Conservation (phyloP, 345 rosid species). For the Hibiscus tridactylites region DNA sequence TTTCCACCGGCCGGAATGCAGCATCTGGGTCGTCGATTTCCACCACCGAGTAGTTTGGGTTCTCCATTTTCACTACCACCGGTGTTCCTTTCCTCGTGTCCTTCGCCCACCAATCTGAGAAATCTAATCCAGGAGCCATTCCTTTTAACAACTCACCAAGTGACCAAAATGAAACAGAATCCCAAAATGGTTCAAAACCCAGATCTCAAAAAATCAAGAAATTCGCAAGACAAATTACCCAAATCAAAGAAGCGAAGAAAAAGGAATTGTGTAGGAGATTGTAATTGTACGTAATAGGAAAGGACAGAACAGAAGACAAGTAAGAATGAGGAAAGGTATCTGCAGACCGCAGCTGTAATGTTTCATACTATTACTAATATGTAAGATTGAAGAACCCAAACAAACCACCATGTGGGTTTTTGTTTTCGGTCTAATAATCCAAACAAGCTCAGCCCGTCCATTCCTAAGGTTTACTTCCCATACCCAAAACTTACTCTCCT, state of each 20-base stretch:
- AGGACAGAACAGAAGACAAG: conserved; percentile 9
- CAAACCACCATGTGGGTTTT: conserved; percentile 25
- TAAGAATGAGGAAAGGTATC: conserved; percentile 40
- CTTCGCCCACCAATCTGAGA: conserved; percentile 63
- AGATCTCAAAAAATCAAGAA: conserved; percentile 39
- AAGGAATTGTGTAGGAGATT: conserved; percentile 8
- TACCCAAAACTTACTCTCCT: conserved; percentile 5
- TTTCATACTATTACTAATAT: background rate
- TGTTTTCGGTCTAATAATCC: conserved; percentile 16
- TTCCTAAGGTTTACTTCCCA: conserved; percentile 2
- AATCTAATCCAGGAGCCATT: conserved; percentile 70
- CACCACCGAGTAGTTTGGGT: conserved; percentile 69
- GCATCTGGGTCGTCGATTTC: conserved; percentile 87
- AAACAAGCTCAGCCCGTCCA: conserved; percentile 10
- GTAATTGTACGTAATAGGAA: conserved; percentile 9
- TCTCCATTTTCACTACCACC: conserved; percentile 84
- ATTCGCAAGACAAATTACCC: conserved; percentile 7
- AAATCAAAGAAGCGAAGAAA: conserved; percentile 13
- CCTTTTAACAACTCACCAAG: background rate
- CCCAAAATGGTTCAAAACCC: background rate
- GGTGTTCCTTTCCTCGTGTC: conserved; percentile 64
- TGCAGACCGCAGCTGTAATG: conserved; percentile 9
- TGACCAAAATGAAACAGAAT: too few species aligned
- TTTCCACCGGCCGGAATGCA: conserved; percentile 76
- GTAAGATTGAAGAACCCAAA: conserved; percentile 8